Evolutionary conservation across 2,329 filamentous ascomycete genomes (phyloP).

Genomic region (Sclerotinia sclerotiorum): DNA sequence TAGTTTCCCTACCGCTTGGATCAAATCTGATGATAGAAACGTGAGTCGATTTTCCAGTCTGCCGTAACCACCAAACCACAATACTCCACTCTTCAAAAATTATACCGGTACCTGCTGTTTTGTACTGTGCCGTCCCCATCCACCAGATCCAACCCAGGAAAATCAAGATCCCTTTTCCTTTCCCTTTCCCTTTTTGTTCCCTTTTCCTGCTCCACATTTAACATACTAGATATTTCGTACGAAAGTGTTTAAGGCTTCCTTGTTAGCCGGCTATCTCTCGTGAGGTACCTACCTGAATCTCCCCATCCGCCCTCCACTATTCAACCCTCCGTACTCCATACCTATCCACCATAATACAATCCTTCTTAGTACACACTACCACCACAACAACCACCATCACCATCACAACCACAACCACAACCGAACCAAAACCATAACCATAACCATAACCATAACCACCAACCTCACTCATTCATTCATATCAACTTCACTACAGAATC

Average conservation of each 20-base stretch:
- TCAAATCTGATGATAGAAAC: background rate
- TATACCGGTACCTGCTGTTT: background rate
- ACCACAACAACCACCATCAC: background rate
- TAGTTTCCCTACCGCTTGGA: background rate
- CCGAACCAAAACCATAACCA: background rate
- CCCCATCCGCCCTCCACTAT: slow-evolving; percentile 14
- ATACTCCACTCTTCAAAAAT: background rate
- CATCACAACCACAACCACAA: background rate
- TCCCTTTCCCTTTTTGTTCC: background rate
- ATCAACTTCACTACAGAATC: background rate
- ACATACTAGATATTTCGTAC: too few species aligned
- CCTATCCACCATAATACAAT: too few species aligned
- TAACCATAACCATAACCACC: background rate
- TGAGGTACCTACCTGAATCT: background rate
- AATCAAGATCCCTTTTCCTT: background rate
- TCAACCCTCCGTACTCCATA: background rate
- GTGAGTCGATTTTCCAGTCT: background rate
- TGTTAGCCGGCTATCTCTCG: background rate
- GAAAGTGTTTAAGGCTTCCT: background rate
- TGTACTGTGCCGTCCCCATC: background rate
- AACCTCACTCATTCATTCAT: background rate
- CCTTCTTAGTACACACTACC: background rate
- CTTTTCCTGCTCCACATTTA: slow-evolving; percentile 4
- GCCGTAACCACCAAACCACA: background rate
- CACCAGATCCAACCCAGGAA: background rate